Percentiles rank a stretch among this genome's conserved stretches.
Conservation (phyloP, 768 basidiomycete species). For the Phaffia australis region DNA sequence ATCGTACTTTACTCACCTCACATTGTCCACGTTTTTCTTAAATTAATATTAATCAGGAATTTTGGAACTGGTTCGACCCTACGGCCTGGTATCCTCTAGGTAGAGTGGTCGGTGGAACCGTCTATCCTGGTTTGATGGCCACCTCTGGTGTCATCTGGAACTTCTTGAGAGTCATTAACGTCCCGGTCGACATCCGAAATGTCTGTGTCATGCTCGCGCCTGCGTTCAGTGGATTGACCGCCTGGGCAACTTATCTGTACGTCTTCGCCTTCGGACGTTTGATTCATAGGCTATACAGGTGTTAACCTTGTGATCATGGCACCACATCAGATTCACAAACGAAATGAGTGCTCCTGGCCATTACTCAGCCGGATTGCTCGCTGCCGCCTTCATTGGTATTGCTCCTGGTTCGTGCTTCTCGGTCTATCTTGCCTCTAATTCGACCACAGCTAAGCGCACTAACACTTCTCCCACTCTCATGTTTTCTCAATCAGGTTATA, state of each 20-base stretch:
- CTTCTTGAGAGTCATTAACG: slow-evolving; percentile 69
- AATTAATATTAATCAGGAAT: slow-evolving; percentile 53
- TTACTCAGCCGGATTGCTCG: slow-evolving; percentile 77
- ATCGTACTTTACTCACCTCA: not conserved
- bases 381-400: slow-evolving; percentile 96
- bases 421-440: not conserved
- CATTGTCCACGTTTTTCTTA: not conserved
- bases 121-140: slow-evolving; percentile 97
- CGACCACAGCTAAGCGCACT: too few species aligned
- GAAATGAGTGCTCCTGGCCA: slow-evolving; percentile 74
- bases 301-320: not conserved
- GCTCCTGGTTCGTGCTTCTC: slow-evolving; percentile 51
- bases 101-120: slow-evolving; percentile 93
- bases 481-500: slow-evolving; percentile 53
- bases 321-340: slow-evolving; percentile 65
- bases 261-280: slow-evolving; percentile 31
- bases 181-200: slow-evolving; percentile 95
- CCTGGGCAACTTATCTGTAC: slow-evolving; percentile 91
- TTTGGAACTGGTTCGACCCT: slow-evolving; percentile 99
- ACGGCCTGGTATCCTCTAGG: slow-evolving; percentile 99
- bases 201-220: slow-evolving; percentile 94
- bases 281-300: not conserved
- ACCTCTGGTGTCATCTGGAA: slow-evolving; percentile 97
- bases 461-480: not conserved
- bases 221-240: slow-evolving; percentile 90